These are phyloP conservation scores for Gorgonomyces haynaldii DNA, from an alignment of 192 early-diverging fungal species.

Conservation along the genomic window DNA sequence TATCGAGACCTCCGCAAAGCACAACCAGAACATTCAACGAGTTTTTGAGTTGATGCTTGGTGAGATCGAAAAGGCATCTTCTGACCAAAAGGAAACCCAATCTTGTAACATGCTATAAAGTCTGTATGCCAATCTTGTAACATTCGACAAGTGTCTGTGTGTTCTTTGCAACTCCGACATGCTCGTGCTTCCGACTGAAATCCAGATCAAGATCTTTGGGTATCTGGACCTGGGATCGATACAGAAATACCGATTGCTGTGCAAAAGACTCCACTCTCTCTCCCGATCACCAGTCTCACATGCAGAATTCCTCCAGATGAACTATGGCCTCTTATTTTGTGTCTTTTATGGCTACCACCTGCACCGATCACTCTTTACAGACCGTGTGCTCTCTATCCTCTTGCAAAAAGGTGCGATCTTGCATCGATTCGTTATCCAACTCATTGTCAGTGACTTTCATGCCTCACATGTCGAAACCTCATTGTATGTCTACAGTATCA, in stretches of 20 bases:
- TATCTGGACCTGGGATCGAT: not conserved
- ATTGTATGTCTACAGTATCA: not conserved
- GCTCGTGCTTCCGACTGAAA: no score
- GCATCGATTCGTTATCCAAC: not conserved
- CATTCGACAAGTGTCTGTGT: not conserved
- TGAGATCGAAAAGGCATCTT: conserved; percentile 67
- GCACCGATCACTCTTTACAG: not conserved
- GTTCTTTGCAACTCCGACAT: not conserved
- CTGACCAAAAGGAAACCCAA: conserved; percentile 42
- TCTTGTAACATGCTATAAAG: conserved; percentile 38
- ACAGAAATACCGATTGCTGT: not conserved
- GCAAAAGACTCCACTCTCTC: not conserved
- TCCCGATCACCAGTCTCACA: not conserved
- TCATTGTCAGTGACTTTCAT: not conserved
- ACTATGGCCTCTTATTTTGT: not conserved
- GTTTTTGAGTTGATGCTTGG: conserved; percentile 74
- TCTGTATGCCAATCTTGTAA: conserved; percentile 14
- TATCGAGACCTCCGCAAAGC: conserved; percentile 85
- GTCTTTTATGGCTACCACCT: not conserved
- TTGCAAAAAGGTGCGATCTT: not conserved
- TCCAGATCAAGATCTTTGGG: not conserved
- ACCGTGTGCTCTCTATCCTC: not conserved
- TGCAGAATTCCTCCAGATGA: not conserved
- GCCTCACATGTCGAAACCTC: not conserved
- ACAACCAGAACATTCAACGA: conserved; percentile 75